These are phyloP conservation scores for Potentilla sterilis DNA, from an alignment of 306 rosid species.

Conservation along the genomic window DNA sequence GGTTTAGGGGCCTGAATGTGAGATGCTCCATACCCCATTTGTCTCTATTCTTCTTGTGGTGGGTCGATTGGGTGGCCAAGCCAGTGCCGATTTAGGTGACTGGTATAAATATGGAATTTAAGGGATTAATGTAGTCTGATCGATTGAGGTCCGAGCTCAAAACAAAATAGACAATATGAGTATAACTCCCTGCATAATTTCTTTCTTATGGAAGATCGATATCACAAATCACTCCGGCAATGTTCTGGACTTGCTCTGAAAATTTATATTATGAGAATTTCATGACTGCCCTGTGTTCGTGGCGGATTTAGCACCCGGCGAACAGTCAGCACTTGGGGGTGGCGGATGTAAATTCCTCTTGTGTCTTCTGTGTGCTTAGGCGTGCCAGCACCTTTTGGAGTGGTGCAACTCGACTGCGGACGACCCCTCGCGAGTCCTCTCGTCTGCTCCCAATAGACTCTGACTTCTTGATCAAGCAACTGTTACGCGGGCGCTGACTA, in stretches of 20 bases:
- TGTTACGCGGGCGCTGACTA: no score
- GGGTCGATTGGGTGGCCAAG: background rate
- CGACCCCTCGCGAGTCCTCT: no score
- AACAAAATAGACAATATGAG: background rate
- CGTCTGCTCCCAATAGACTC: no score
- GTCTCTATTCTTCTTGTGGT: background rate
- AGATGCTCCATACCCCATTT: background rate
- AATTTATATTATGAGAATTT: no score
- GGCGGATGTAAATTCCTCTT: no score
- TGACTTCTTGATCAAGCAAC: no score
- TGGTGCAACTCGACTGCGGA: no score
- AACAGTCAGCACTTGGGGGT: no score
- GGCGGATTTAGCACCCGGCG: no score
- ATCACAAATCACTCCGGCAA: background rate
- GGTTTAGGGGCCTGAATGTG: background rate
- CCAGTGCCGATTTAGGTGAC: background rate
- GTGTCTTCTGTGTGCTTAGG: no score
- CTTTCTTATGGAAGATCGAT: background rate
- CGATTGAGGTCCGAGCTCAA: background rate
- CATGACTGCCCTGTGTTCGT: no score
- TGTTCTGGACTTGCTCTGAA: background rate
- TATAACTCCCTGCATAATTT: background rate
- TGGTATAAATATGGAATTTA: slow-evolving; percentile 2
- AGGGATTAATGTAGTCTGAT: background rate
- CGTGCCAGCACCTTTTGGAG: no score